Base-by-base conservation (phyloP, 106 monocot genomes). In the Phalaenopsis equestris region DNA sequence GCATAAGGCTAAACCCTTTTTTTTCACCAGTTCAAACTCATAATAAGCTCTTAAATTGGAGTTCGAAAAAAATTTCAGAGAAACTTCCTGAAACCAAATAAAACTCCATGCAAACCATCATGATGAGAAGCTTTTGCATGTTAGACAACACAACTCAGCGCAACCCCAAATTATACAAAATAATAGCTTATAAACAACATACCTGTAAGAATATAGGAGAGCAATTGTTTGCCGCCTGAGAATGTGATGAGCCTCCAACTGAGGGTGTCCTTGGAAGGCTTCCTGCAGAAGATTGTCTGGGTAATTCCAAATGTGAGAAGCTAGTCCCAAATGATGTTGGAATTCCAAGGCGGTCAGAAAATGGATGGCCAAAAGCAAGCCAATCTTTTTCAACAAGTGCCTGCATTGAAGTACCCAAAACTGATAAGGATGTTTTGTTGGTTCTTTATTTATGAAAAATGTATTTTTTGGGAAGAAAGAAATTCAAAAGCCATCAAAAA, bases 351-450 rank as follows among this genome's bases (percentile, higher is more conserved):
- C 98, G 90, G 16, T 99, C 98, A 72, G 98, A 85, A 83, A 99
- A 99, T 84, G 98, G 98, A 89, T 99, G 98, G 61, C 98, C 98
- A 87, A 99, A 99, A 78, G 98, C 91, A 77, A 99, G 86, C 98
- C 98, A 99, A 79, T 99, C 98, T 81, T 99, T 99, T 80, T 99
- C 98, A 21, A 99, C 90, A 57, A 99, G 91, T 12, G 92, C 94
- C 98, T 99, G 75, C 9, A 83, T 74, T 42, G 43, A 76, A 49
- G 10, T 14, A 49, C 17, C 43, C 41, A 17, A 52, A 76, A 24
- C 41, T 24, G 7, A 24, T 48, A 76, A 52, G 24, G 8, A 49
- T 76, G 49, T 39, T 39, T 39, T 61, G 61, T 61, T 61, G 21
- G n/a, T 15, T 70, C 70, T 14, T 9, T 39, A 38, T 37, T 15